Percentiles rank a stretch among this genome's conserved stretches.
phyloP scores from a whole-genome alignment of 2,329 filamentous ascomycete genomes.

The Colletotrichum acutatum region DNA sequence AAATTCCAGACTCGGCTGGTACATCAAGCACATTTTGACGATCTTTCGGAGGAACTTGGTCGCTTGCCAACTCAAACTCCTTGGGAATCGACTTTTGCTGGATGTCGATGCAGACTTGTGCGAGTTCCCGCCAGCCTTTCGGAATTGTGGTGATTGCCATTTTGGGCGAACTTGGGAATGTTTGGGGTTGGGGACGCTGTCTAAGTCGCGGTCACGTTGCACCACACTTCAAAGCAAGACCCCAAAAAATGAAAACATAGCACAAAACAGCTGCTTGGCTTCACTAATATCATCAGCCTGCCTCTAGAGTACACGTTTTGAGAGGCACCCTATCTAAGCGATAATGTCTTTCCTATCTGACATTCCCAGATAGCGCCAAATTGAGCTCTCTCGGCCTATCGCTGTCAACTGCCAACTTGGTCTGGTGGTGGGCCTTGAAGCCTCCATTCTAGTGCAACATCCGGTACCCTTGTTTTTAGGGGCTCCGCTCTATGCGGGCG shows the following conservation, averaged over 20 bases:
- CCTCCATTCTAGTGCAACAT: not conserved
- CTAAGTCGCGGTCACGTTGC: not conserved
- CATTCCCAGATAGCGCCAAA: not conserved
- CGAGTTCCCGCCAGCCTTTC: conserved; percentile 6
- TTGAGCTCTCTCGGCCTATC: conserved; percentile 5
- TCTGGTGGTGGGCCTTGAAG: not conserved
- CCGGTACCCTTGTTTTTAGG: not conserved
- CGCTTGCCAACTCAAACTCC: conserved; percentile 65
- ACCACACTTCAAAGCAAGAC: not conserved
- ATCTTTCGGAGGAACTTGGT: conserved; percentile 62
- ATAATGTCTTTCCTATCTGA: not conserved
- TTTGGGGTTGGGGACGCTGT: not conserved
- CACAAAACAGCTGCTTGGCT: not conserved
- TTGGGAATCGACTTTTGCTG: conserved; percentile 59
- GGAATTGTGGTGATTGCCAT: not conserved
- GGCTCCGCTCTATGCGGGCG: not conserved
- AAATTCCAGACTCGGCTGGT: conserved; percentile 67
- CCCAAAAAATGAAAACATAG: not conserved
- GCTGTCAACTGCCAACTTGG: conserved; percentile 5
- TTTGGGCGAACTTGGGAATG: not conserved
- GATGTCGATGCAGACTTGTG: conserved; percentile 1
- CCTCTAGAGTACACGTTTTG: not conserved
- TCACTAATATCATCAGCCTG: not conserved
- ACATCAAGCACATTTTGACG: conserved; percentile 67
- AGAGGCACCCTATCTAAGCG: not conserved